Base-by-base conservation (phyloP, 1,139 yeast species). In the Yueomyces sp. region DNA sequence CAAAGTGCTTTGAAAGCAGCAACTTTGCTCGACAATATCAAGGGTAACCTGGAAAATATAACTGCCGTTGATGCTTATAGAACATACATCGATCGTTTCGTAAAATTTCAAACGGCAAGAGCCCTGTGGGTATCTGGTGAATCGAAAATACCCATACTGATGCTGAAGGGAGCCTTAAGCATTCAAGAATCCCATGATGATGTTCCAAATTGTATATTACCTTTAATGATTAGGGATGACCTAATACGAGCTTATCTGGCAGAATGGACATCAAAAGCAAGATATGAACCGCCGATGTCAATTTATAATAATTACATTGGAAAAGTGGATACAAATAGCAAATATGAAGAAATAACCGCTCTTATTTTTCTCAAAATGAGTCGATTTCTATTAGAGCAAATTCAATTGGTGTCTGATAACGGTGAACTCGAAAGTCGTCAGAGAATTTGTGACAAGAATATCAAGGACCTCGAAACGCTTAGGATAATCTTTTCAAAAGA, bases 301-400 rank as follows among this genome's bases (percentile, higher is more conserved):
- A 76, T 87, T 3, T 71, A 81, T 71, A 63, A 65, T 1, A 63
- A 68, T 3, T 79, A 78, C 54, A 76, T 85, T 11, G 60, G 66
- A 3, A 72, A 76, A 25, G 46, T 49, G 1, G 68, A 73, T 0
- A 57, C 65, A 11, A 48, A 51, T 0, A 41, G 48, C 1, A 46
- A 44, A 8, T 44, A 54, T 28, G 50, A 55, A 37, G 53, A 51
- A 19, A 50, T 51, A 12, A 45, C 54, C 39, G 73, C 81, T 0
- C 61, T 65, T 34, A 70, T 78, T 1, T 81, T 62, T 53, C 79
- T 74, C 47, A 66, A 70, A 3, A 72, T 83, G 52, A 97, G 89
- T 0, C 67, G 70, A 33, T 89, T 89, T 55, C 85, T 96, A 56
- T 85, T 83, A 51, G 64, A 65, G 5, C 93, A 84, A 52, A 65